phyloP scores from a whole-genome alignment of 352 stramenopile species.

The Salisapilia sapeloensis region DNA sequence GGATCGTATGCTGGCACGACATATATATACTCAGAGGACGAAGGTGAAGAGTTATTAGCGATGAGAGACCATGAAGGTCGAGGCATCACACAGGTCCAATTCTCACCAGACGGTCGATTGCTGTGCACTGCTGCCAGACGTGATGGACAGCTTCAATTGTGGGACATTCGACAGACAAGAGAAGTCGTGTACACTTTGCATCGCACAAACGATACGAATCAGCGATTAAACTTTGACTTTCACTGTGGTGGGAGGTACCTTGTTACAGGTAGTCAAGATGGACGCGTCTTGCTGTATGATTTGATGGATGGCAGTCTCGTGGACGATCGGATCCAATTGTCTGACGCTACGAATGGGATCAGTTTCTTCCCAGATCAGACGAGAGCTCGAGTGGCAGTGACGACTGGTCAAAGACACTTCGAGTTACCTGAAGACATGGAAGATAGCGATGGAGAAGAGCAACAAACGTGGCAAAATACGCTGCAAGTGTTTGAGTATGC shows the following conservation, averaged over 20 bases:
- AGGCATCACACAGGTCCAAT: conserved; percentile 69
- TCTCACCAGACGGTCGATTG: conserved; percentile 51
- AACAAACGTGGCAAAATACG: conserved; percentile 5
- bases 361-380: conserved; percentile 52
- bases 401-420: conserved; percentile 48
- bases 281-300: conserved; percentile 37
- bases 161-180: conserved; percentile 65
- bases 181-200: conserved; percentile 46
- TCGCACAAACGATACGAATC: conserved; percentile 45
- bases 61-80: conserved; percentile 52
- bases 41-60: conserved; percentile 33
- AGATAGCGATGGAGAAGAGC: conserved; percentile 11
- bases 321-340: conserved; percentile 19
- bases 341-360: conserved; percentile 51
- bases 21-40: conserved; percentile 73
- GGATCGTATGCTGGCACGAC: conserved; percentile 72
- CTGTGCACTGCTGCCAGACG: conserved; percentile 59
- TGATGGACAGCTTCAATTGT: conserved; percentile 62
- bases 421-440: conserved; percentile 40
- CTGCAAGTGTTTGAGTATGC: conserved; percentile 9
- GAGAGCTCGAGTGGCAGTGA: conserved; percentile 25
- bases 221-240: conserved; percentile 64
- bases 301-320: conserved; percentile 27
- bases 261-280: conserved; percentile 33
- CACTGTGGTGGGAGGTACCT: conserved; percentile 42